Percentiles rank a stretch among this genome's conserved stretches.
Conservation (phyloP, 2,329 filamentous ascomycete species). For the Ascochyta viciae-villosae region DNA sequence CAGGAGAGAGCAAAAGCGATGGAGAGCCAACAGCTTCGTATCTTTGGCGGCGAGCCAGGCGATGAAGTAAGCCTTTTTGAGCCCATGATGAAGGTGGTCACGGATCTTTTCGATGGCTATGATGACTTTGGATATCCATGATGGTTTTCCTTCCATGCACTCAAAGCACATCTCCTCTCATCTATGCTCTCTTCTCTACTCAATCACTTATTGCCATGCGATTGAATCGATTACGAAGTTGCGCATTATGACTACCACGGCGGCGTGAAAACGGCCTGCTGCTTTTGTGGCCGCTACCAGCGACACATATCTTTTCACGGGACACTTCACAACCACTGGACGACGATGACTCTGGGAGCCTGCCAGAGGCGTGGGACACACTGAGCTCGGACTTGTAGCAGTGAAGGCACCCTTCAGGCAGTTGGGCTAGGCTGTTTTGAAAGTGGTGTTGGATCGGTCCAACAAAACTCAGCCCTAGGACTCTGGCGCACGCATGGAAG, state of each 20-base stretch:
- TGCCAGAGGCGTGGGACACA: conserved; percentile 47
- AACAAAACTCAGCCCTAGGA: conserved; percentile 49
- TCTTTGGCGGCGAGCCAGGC: conserved; percentile 54
- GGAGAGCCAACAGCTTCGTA: conserved; percentile 48
- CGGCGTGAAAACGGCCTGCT: not conserved
- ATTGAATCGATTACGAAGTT: conserved; percentile 9
- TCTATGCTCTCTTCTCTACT: conserved; percentile 26
- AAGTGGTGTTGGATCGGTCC: conserved; percentile 42
- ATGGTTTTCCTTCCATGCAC: conserved; percentile 16
- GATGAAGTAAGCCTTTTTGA: conserved; percentile 53
- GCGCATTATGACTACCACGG: not conserved
- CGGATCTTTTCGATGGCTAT: conserved; percentile 53
- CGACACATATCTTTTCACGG: not conserved
- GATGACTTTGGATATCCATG: conserved; percentile 55
- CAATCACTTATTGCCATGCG: conserved; percentile 2
- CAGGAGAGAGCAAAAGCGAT: conserved; percentile 38
- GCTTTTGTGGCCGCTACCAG: not conserved
- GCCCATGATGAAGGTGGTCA: conserved; percentile 57
- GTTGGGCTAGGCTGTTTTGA: not conserved
- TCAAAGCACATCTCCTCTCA: conserved; percentile 11
- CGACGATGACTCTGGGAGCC: conserved; percentile 38
- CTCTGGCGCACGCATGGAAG: conserved; percentile 38
- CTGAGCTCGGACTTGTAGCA: conserved; percentile 50
- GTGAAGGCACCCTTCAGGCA: conserved; percentile 30
- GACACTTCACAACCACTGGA: conserved; percentile 18